These are phyloP conservation scores for Pisolithus orientalis DNA, from an alignment of 768 basidiomycete genomes.

Conservation along the genomic window DNA sequence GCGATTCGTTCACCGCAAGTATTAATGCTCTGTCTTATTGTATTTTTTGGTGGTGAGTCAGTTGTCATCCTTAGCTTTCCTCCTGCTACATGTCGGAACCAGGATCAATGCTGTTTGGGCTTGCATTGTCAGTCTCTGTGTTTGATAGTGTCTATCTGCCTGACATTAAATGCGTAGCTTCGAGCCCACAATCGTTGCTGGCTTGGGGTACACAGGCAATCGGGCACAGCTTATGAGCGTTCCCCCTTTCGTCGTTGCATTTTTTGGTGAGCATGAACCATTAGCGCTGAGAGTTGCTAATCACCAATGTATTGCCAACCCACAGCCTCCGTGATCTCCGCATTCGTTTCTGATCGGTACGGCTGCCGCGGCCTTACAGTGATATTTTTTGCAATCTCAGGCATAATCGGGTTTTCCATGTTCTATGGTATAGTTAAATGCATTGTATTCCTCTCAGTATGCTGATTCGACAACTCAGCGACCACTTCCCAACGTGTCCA, in stretches of 20 bases:
- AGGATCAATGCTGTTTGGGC: conserved; percentile 13
- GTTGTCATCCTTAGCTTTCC: neutral
- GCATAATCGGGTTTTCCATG: conserved; percentile 46
- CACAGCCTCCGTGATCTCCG: conserved; percentile 32
- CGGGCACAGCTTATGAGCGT: conserved; percentile 60
- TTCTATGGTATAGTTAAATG: conserved; percentile 39
- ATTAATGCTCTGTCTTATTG: conserved; percentile 40
- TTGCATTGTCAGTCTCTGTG: conserved; percentile 18
- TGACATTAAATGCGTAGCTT: conserved; percentile 45
- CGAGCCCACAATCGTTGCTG: conserved; percentile 63
- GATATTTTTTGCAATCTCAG: conserved; percentile 38
- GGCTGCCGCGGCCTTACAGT: conserved; percentile 42
- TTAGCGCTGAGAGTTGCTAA: neutral
- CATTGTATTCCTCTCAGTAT: neutral
- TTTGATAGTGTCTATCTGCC: conserved; percentile 25
- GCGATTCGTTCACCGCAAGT: conserved; percentile 50
- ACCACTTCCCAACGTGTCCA: conserved; percentile 32
- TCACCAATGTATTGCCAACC: neutral
- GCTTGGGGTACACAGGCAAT: conserved; percentile 49
- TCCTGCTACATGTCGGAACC: neutral
- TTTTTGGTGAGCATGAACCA: conserved; percentile 32
- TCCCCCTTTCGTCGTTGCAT: conserved; percentile 47
- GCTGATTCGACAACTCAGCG: conserved; percentile 7
- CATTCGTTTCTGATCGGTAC: conserved; percentile 49
- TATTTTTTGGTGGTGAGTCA: conserved; percentile 48